phyloP scores from a whole-genome alignment of 2,329 filamentous ascomycete genomes.

The Fragosphaeria purpurea region DNA sequence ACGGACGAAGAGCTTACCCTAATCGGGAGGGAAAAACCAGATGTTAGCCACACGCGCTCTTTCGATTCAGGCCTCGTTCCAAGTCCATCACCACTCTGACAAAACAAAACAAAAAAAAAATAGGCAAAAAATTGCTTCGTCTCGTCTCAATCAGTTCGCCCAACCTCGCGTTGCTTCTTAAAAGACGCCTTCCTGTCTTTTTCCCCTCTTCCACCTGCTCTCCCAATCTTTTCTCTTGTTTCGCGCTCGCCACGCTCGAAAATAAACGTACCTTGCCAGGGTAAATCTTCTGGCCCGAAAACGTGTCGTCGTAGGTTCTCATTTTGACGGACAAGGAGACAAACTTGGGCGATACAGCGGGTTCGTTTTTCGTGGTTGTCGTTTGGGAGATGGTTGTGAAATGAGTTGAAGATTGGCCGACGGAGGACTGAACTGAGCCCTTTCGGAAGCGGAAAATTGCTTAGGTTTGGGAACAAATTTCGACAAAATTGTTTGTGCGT shows the following conservation, averaged over 20 bases:
- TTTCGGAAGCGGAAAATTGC: slow-evolving; percentile 4
- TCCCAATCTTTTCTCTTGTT: neutral
- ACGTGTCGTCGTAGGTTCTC: slow-evolving; percentile 58
- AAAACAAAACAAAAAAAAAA: too few relatives aligned
- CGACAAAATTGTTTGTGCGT: slow-evolving; percentile 18
- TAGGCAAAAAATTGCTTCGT: too few relatives aligned
- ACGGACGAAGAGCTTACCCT: slow-evolving; percentile 99
- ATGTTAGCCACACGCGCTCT: neutral
- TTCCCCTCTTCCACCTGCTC: neutral
- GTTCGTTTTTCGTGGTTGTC: slow-evolving; percentile 18
- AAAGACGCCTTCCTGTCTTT: too few relatives aligned
- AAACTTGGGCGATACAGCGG: slow-evolving; percentile 6
- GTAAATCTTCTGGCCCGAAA: slow-evolving; percentile 58
- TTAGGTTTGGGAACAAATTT: slow-evolving; percentile 13
- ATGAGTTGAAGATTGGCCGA: too few relatives aligned
- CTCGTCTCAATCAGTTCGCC: too few relatives aligned
- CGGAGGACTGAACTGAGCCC: slow-evolving; percentile 1
- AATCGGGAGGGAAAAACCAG: slow-evolving; percentile 14
- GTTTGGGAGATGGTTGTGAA: slow-evolving; percentile 2
- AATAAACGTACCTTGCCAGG: slow-evolving; percentile 50
- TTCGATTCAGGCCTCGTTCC: too few relatives aligned
- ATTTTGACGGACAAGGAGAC: slow-evolving; percentile 34
- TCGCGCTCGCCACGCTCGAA: too few relatives aligned
- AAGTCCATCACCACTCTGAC: too few relatives aligned
- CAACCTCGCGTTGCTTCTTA: too few relatives aligned